Base-by-base conservation (phyloP, 202 grass and related monocot species). In the Digitaria exilis region DNA sequence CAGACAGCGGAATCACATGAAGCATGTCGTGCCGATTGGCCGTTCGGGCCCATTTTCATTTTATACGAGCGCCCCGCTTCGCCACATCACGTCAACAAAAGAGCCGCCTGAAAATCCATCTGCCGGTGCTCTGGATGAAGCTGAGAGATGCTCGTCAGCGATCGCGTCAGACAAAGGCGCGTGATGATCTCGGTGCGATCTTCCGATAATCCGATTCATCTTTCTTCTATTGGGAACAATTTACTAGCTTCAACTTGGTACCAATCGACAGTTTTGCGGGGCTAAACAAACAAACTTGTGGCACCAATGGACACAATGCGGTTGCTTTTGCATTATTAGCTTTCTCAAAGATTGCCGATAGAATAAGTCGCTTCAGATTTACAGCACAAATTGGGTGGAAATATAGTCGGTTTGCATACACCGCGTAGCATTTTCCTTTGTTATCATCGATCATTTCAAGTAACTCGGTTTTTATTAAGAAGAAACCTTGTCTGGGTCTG, bases 41-140 rank as follows among this genome's bases (percentile, higher is more conserved):
- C 12, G 19, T 5, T 17, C 59, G 15, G 28, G 9, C 18, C 24
- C n/a, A 18, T 26, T 54, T 41, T 26, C n/a, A n/a, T 5, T 24
- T 25, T 50, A 67, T 52, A 18, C 4, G 31, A 41, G 31, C 61
- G 10, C 22, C 51, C 34, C 60, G 51, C 15, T 50, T 51, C 44
- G 76, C 76, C 60, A 26, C 77, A 4, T 67, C 45, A 19, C 77
- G 46, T 52, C 76, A 65, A 54, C 45, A 12, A 67, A 49, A 71
- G 24, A 9, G 41, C 6, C 41, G 39, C 25, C 25, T 31, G 44
- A 31, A n/a, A 34, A 19, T 44, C 56, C 31, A 19, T 44, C 56
- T 46, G 41, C 16, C 24, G 6, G 26, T 9, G n/a, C 61, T n/a
- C 9, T 37, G 51, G 51, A 25, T 18, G 31, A n/a, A n/a, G n/a